Evolutionary conservation across 768 basidiomycete genomes (phyloP), one percentile per base, ranked within the genome.

Genomic region (Mycena vitilis): DNA sequence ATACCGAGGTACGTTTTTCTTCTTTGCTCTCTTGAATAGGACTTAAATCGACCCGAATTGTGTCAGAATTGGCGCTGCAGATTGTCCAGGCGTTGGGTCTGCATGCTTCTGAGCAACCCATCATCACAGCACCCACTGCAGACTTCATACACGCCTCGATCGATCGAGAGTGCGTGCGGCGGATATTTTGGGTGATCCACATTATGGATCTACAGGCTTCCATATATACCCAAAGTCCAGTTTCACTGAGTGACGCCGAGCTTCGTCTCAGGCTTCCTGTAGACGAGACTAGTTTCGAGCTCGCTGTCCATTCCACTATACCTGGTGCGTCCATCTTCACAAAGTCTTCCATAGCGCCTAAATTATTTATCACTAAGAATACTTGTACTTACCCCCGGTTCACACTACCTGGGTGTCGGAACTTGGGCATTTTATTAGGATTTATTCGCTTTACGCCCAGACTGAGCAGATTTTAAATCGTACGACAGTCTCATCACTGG

Each of bases 261-360:
- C 77, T 88, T 65, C 84, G 83, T 42, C 84, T 94, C 49, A 87
- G 90, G 56, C 81, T 95, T 42, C 93, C 93, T n/a, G 88, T 89
- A 10, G 92, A 94, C 74, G 93, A 95, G 78, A 89, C 91, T 11
- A 90, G 87, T 76, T 95, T 94, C 73, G 93, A 95, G 77, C 80
- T 95, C 64, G 87, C 87, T 34, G 87, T 88, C 30, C 84, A 87
- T 76, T 85, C 86, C 54, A 85, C 84, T 57, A 77, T 85, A 54
- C 86, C 86, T 68, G 86, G 86, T 86, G 73, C 73, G 81, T 80
- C 68, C 65, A 66, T 65, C 68, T 9, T 69, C 18, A 23, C 63
- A 56, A 13, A 51, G 57, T 42, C 53, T 58, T 30, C 23, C 55
- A 38, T 59, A 16, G 18, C 23, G 20, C 5, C 42, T 51, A 45